Evolutionary conservation across 106 monocot species (phyloP).

Genomic region (Cymbidium sinense): DNA sequence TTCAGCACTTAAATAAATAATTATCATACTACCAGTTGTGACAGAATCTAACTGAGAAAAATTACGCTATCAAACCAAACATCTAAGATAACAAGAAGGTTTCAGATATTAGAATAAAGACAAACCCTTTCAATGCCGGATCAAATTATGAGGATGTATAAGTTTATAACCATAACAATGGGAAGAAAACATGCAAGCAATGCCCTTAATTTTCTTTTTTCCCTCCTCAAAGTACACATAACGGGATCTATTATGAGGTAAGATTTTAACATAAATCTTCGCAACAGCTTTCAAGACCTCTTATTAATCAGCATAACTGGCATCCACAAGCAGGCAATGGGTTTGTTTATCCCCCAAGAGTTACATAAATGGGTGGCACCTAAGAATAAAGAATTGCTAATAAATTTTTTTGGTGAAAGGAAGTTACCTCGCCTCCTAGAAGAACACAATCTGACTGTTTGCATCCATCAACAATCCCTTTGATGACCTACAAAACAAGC

Average conservation of each 20-base stretch:
- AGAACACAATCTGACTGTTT: slow-evolving; percentile 81
- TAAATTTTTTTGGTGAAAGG: neutral
- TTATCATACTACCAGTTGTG: neutral
- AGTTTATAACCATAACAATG: neutral
- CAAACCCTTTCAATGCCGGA: neutral
- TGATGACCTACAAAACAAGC: slow-evolving; percentile 51
- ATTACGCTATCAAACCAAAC: too few species aligned
- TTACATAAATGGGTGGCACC: neutral
- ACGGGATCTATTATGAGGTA: too few species aligned
- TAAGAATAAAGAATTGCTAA: neutral
- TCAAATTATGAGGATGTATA: neutral
- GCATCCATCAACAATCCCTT: slow-evolving; percentile 96
- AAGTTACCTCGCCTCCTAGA: slow-evolving; percentile 85
- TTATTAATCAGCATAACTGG: too few species aligned
- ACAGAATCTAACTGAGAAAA: neutral
- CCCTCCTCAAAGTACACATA: too few species aligned
- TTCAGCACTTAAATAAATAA: neutral
- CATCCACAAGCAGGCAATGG: neutral
- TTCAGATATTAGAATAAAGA: neutral
- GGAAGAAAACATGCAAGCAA: neutral
- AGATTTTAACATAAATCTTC: too few species aligned
- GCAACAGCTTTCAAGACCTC: too few species aligned
- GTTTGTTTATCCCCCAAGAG: neutral
- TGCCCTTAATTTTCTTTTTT: neutral
- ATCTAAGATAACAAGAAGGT: neutral